phyloP scores from a whole-genome alignment of 1,139 yeast genomes.

The Meyerozyma sp. region DNA sequence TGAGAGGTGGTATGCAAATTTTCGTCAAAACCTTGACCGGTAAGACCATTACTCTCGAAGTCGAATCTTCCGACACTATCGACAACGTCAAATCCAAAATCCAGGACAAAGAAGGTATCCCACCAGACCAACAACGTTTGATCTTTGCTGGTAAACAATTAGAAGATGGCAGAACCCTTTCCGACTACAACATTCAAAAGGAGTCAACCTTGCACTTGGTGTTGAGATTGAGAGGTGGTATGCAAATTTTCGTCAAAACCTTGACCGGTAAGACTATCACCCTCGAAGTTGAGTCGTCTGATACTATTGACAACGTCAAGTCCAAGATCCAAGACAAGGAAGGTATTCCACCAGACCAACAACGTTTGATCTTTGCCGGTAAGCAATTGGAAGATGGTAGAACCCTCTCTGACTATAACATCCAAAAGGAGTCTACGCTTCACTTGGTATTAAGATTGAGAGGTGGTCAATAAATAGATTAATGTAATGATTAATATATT shows the following conservation, averaged over 20 bases:
- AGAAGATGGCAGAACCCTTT: slow-evolving; percentile 98
- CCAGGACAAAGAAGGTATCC: slow-evolving; percentile 99
- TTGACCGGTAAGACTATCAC: slow-evolving; percentile 99
- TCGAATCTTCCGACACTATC: slow-evolving; percentile 98
- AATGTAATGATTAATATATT: not conserved
- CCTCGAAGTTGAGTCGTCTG: slow-evolving; percentile 98
- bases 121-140: slow-evolving; percentile 99
- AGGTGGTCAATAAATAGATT: slow-evolving; percentile 55
- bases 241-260: slow-evolving; percentile 99
- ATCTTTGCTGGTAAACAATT: slow-evolving; percentile 99
- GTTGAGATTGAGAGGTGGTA: slow-evolving; percentile 88
- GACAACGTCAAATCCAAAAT: slow-evolving; percentile 99
- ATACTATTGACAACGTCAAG: slow-evolving; percentile 99
- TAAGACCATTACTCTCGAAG: slow-evolving; percentile 98
- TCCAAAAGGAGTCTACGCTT: slow-evolving; percentile 98
- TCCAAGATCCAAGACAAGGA: slow-evolving; percentile 99
- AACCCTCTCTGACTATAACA: slow-evolving; percentile 98
- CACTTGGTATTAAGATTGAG: slow-evolving; percentile 98
- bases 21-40: slow-evolving; percentile 99
- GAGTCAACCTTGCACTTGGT: slow-evolving; percentile 98
- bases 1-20: slow-evolving; percentile 95
- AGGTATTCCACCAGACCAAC: slow-evolving; percentile 99
- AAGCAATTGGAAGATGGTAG: slow-evolving; percentile 99
- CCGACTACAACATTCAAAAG: slow-evolving; percentile 99
- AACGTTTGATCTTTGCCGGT: slow-evolving; percentile 99